Base-by-base conservation (phyloP, 441 rosid species). In the Pelargonium citronellum region DNA sequence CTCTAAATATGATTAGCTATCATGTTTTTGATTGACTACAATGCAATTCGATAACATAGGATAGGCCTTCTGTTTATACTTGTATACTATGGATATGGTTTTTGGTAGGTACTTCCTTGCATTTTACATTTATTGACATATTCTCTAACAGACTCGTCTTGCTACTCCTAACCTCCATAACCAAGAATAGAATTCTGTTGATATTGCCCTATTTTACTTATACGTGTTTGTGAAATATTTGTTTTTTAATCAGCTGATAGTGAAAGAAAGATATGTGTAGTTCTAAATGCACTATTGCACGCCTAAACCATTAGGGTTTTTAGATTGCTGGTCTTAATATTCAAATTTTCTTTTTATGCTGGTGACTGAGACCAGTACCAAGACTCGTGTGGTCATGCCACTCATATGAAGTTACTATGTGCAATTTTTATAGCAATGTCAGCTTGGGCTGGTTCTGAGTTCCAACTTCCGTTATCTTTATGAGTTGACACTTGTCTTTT, bases 401-500 rank as follows among this genome's bases (percentile, higher is more conserved):
- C 30, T 27, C 30, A 27, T 1, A 1, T 27, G 30, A 27, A 27
- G 30, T 27, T 27, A 27, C 51, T 9, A 10, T 46, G 51, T 46
- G 49, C 49, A 9, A 44, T 5, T 44, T 46, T 13, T 46, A 13
- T 46, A 46, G 51, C 10, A 46, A n/a, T 46, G 13, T n/a, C 13
- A 46, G 51, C 51, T 46, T 46, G 51, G 51, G 3, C 51, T 9
- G 51, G 51, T 46, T n/a, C 17, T 6, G 7, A n/a, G 17, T 55
- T 46, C 12, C 15, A 5, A 47, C 67, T 73, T n/a, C 44, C 24
- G 68, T 22, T n/a, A 62, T 62, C 67, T 53, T 67, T 60, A 67
- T 63, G 70, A 69, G 57, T 69, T 74, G 69, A 66, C 67, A 57
- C 67, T 73, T 67, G 11, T 71, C 8, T 58, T 75, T 75, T 66